Conservation (phyloP, 2,329 filamentous ascomycete genomes). For the Hymenoscyphus infarciens region DNA sequence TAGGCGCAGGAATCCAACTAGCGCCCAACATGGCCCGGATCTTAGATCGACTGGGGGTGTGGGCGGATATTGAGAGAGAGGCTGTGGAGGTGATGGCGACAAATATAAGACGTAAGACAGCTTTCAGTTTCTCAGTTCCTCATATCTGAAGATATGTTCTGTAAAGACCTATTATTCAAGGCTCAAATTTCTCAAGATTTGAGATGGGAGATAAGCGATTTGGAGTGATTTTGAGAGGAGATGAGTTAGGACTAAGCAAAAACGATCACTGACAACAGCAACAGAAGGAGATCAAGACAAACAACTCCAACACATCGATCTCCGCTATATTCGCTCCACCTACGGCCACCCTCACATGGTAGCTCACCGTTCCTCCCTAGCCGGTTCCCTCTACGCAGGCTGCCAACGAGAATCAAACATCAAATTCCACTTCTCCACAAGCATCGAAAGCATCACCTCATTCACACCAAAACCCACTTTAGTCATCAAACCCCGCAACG, state of each 20-base stretch:
- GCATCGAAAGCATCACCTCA: constrained; percentile 52
- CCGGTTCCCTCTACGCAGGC: constrained; percentile 65
- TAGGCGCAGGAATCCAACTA: constrained; percentile 81
- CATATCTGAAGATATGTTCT: constrained; percentile 5
- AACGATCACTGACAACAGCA: not conserved
- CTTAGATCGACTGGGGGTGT: constrained; percentile 68
- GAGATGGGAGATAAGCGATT: not conserved
- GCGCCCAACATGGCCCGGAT: constrained; percentile 80
- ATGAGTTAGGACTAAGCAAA: not conserved
- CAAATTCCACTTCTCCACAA: constrained; percentile 64
- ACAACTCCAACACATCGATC: constrained; percentile 67
- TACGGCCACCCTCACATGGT: constrained; percentile 79
- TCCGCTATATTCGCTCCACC: constrained; percentile 61
- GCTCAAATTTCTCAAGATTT: not conserved
- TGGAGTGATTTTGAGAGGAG: not conserved
- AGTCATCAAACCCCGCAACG: constrained; percentile 54
- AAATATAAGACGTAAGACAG: constrained; percentile 60
- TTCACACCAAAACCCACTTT: constrained; percentile 60
- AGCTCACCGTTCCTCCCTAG: constrained; percentile 70
- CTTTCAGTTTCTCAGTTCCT: not conserved
- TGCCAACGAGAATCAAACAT: constrained; percentile 61
- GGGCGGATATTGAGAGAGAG: constrained; percentile 66
- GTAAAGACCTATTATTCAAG: too few species aligned
- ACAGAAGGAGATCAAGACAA: constrained; percentile 62
- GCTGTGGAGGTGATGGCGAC: constrained; percentile 68